Evolutionary conservation across 2,329 filamentous ascomycete species (phyloP), one percentile per base, ranked within the genome.

Genomic region (Alternaria sp.): DNA sequence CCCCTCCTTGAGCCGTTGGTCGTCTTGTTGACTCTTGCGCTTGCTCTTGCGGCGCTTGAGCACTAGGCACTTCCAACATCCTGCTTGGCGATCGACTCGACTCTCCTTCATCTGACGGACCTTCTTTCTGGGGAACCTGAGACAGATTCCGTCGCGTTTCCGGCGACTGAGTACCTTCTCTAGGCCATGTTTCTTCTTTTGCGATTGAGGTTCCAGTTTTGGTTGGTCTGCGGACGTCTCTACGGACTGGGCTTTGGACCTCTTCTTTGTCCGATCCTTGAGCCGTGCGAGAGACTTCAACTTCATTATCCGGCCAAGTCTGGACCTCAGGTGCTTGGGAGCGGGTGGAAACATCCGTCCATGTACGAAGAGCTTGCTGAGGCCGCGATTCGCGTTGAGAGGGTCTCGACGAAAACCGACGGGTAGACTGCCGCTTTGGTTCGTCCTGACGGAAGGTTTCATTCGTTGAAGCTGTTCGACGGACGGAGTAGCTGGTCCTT

Each of bases 391-490:
- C 18, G 18, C 45, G 28, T 18, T 28, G 45, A 3, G 45, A 10
- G 12, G 6, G 45, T 3, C 45, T 12, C 22, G 46, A 57, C 40
- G 25, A 25, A 18, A 36, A 3, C 18, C 28, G 34, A 18, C 22
- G 12, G 12, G 4, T 20, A 48, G 32, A 41, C 8, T 44, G 53
- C 11, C 22, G n/a, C 18, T 4, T 36, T 12, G 36, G 20, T 52
- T 44, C 36, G 25, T 52, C 28, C 25, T 45, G 40, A 54, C 59
- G 54, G 43, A 53, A 28, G 28, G 22, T 10, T 34, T 16, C 44
- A 57, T 54, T 38, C 54, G 57, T 54, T 57, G 63, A 54, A 53
- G 50, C 54, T 50, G 66, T 59, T 20, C 62, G 56, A 46, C 59
- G 38, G 34, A 61, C 59, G n/a, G 54, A 45, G 48, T 44, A 28